A percentile compares a stretch with the other conserved stretches of the same genome.
These are phyloP conservation scores for Fusarium scirpi DNA, from an alignment of 2,329 filamentous ascomycete genomes.

Conservation along the genomic window DNA sequence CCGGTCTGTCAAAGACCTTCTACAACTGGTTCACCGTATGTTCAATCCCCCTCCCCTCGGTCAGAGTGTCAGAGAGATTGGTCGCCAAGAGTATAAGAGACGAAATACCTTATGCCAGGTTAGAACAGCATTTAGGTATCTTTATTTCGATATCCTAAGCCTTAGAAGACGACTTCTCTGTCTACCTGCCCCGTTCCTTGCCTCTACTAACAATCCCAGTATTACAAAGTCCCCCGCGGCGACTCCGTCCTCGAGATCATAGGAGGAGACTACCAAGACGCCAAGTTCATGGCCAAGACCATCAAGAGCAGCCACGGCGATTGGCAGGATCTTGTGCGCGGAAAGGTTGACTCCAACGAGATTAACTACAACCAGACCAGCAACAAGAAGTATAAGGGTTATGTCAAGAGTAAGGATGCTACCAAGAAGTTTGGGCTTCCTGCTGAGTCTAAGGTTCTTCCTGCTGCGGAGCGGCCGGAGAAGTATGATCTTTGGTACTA, in stretches of 20 bases:
- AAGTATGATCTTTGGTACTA: slow-evolving; percentile 56
- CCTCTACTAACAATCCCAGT: slow-evolving; percentile 37
- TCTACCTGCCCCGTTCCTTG: accelerated
- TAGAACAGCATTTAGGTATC: background rate
- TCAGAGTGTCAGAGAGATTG: accelerated
- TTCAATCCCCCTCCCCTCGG: accelerated
- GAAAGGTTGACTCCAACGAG: slow-evolving; percentile 52
- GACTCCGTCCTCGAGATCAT: slow-evolving; percentile 53
- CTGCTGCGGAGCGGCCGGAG: slow-evolving; percentile 48
- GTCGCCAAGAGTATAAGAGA: background rate
- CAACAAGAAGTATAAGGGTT: slow-evolving; percentile 49
- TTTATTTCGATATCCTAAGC: background rate
- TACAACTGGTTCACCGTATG: slow-evolving; percentile 56
- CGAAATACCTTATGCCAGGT: background rate
- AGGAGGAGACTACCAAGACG: slow-evolving; percentile 53
- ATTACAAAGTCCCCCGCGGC: slow-evolving; percentile 57
- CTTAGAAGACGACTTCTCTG: accelerated
- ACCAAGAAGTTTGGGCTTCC: slow-evolving; percentile 51
- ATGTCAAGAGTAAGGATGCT: slow-evolving; percentile 49
- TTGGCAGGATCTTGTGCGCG: slow-evolving; percentile 56
- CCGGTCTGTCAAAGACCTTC: slow-evolving; percentile 51
- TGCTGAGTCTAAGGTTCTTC: slow-evolving; percentile 45
- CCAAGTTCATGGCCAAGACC: slow-evolving; percentile 48
- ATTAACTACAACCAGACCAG: slow-evolving; percentile 59
- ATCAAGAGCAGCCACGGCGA: slow-evolving; percentile 54